Evolutionary conservation across 2,329 filamentous ascomycete genomes (phyloP), one percentile per base, ranked within the genome.

Genomic region (Exophiala sideris): DNA sequence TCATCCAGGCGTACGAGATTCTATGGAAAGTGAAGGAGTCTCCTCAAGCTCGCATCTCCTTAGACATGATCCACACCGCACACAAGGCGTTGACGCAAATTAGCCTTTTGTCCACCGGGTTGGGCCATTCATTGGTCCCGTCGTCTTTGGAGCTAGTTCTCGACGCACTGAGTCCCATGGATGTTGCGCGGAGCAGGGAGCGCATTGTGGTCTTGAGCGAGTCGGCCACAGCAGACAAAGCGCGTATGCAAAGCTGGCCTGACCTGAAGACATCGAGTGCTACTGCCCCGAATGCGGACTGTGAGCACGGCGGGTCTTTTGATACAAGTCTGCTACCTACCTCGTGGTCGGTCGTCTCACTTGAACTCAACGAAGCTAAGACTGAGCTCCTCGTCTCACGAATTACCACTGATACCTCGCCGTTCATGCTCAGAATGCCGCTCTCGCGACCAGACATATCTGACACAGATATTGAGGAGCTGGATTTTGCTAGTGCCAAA

Each of bases 301-400:
- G 1, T 18, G 20, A 44, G 14, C 8, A 14, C 10, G 8, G 7
- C 14, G 20, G 40, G 76, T 78, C 21, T 95, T 96, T 65, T 42
- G 96, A 91, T 63, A 79, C 96, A 47, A 88, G 96, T 65, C 87
- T 92, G 46, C 84, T 99, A 5, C 95, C 94, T 0, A 73, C 77
- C 36, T 77, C 80, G 5, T 99, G 94, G 94, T 90, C 85, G 44
- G 87, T 91, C 1, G 76, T 99, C 8, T 97, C 91, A 0, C 75
- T 99, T 41, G 88, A 88, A 0, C 72, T 99, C 12, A 94, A 88
- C 65, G 88, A 95, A 49, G 86, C 86, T 62, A 82, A 80, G 36
- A 87, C 89, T 50, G 94, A 97, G 66, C 80, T 99, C 3, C 91
- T 89, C 62, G 85, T 97, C 58, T 91, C 89, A n/a, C 90, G 90